These are phyloP conservation scores for Abrus precatorius DNA, from an alignment of 306 rosid species.

Conservation along the genomic window DNA sequence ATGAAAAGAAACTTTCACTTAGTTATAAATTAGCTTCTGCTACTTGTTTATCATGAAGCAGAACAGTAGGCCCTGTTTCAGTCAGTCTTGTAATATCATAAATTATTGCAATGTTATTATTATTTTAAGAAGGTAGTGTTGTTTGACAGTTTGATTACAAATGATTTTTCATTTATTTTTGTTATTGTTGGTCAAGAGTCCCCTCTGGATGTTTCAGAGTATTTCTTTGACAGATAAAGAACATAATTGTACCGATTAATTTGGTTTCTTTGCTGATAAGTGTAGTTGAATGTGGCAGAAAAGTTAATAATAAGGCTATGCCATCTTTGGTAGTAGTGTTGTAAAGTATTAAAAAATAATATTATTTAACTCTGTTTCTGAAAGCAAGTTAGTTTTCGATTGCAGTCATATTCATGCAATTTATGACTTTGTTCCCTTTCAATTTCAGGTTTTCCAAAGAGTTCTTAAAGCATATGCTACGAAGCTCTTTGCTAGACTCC, in stretches of 20 bases:
- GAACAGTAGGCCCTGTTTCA: slow-evolving; percentile 7
- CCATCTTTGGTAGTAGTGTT: slow-evolving; percentile 21
- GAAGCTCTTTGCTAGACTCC: slow-evolving; percentile 88
- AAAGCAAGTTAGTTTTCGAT: not conserved
- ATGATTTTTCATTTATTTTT: slow-evolving; percentile 22
- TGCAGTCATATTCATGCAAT: slow-evolving; percentile 34
- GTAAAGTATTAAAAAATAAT: not conserved
- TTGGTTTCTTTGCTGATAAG: slow-evolving; percentile 11
- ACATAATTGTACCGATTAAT: not conserved
- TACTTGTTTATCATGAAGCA: slow-evolving; percentile 21
- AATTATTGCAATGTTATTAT: slow-evolving; percentile 1
- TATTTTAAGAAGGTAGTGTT: not conserved
- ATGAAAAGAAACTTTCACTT: not conserved
- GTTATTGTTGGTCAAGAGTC: slow-evolving; percentile 24
- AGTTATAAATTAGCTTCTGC: slow-evolving; percentile 16
- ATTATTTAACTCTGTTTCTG: not conserved
- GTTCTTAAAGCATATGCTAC: slow-evolving; percentile 94
- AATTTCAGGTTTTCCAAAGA: slow-evolving; percentile 90
- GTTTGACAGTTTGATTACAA: slow-evolving; percentile 15
- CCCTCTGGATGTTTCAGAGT: not conserved
- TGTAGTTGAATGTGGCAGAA: slow-evolving; percentile 12
- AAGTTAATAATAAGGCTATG: not conserved
- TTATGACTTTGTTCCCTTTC: slow-evolving; percentile 45
- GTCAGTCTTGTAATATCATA: slow-evolving; percentile 10
- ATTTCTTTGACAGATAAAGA: slow-evolving; percentile 3